Evolutionary conservation across 768 basidiomycete genomes (phyloP), one percentile per base, ranked within the genome.

Genomic region (Xerocomus brunneocitrinus): DNA sequence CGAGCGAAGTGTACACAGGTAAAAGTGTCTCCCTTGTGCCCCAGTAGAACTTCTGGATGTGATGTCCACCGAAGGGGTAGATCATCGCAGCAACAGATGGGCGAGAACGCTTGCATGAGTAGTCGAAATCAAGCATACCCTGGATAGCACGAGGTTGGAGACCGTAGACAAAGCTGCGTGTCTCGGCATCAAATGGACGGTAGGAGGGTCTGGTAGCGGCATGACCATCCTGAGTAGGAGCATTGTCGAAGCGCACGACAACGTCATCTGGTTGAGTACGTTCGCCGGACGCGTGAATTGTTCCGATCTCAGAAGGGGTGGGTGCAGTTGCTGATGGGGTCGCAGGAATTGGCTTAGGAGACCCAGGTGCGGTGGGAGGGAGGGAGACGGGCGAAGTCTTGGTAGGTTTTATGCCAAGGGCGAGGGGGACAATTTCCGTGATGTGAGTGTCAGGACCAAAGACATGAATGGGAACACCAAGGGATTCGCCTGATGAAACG

Each of bases 31-130:
- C 97, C 78, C 91, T 93, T 38, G 97, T 98, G 52, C 97, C 97
- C 97, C 97, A 98, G 82, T 99, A 98, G 83, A 99, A 98, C 78
- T 99, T 99, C 77, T 99, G 97, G 73, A 98, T 97, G 76, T 98
- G 97, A 76, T 98, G 95, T 19, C 95, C 95, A 67, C 95, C 97
- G 74, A 99, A 99, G 69, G 95, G 97, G 73, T 99, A 99, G 69
- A 99, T 97, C 95, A 98, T 99, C 36, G 97, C 97, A 28, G 97
- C 95, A 59, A 98, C 97, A 43, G 86, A 89, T 35, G 97, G 94
- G 19, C 87, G 81, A 43, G 81, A 72, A 58, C 97, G 90, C 16
- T 95, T 95, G 74, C 97, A 99, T 13, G 92, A 93, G 76, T 86
- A 99, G 79, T 99, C 97, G 61, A 99, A 99, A 81, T 99, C 97